Percentiles rank a stretch among this genome's conserved stretches.
Evolutionary conservation across 148 eudicot species (phyloP).

Genomic region (Rhododendron henanense): DNA sequence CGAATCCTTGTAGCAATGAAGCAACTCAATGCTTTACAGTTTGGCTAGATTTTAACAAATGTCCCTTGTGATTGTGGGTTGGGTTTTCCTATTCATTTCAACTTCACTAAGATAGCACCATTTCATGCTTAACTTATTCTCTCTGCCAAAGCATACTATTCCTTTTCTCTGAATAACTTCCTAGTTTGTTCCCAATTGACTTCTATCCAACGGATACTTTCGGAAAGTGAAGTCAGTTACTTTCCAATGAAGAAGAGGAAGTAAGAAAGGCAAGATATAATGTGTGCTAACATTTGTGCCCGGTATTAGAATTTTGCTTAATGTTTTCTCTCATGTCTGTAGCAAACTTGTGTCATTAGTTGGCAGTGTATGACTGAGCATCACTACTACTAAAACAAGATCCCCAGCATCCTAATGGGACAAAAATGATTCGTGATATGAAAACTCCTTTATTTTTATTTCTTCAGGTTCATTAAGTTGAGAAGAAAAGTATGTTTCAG

Average conservation of each 20-base stretch:
- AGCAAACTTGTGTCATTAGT: not conserved
- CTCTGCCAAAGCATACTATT: not conserved
- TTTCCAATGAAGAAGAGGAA: not conserved
- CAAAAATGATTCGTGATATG: not conserved
- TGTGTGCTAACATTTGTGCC: not conserved
- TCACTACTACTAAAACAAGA: not conserved
- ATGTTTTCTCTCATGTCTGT: not conserved
- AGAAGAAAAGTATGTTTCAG: not conserved
- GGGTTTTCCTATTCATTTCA: not conserved
- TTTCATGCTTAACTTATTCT: not conserved
- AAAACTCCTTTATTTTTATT: not conserved
- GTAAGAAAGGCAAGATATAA: not conserved
- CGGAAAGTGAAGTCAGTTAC: not conserved
- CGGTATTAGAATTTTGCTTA: not conserved
- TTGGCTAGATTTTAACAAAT: not conserved
- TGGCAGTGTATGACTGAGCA: not conserved
- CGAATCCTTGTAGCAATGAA: not conserved
- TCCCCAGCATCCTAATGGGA: not conserved
- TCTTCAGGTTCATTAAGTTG: not conserved
- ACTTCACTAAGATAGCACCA: not conserved
- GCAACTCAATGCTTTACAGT: not conserved
- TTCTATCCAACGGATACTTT: not conserved
- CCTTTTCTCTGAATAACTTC: not conserved
- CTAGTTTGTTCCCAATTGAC: not conserved
- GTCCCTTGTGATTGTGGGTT: not conserved